phyloP scores from a whole-genome alignment of 495 filamentous ascomycete genomes.

The Neurospora sp. region DNA sequence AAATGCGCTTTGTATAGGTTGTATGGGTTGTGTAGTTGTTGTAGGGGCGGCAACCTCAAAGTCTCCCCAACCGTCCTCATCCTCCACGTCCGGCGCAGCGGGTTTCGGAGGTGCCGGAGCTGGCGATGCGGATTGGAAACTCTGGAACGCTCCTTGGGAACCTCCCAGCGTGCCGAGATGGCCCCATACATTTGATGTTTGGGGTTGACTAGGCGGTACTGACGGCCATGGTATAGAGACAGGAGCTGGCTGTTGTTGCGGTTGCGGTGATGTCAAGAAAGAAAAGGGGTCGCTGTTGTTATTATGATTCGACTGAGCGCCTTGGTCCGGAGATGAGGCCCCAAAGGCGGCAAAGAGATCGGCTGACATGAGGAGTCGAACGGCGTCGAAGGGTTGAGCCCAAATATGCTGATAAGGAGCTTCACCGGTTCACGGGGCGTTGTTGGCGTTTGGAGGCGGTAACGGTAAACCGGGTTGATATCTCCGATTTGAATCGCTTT shows the following conservation, averaged over 20 bases:
- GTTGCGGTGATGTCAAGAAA: constrained; percentile 10
- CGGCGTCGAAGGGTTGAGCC: no score
- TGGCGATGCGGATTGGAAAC: neutral
- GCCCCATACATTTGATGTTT: constrained; percentile 8
- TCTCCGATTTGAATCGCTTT: neutral
- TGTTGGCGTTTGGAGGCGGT: neutral
- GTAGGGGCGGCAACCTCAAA: constrained; percentile 48
- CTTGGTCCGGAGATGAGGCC: constrained; percentile 20
- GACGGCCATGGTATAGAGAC: constrained; percentile 9
- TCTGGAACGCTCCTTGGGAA: constrained; percentile 1
- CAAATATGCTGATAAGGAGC: neutral
- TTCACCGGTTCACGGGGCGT: neutral
- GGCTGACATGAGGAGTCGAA: constrained; percentile 48
- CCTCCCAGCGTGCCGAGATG: constrained; percentile 9
- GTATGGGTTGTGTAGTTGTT: neutral
- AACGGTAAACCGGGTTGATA: neutral
- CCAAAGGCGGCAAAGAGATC: constrained; percentile 68
- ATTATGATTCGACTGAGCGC: constrained; percentile 17
- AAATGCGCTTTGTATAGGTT: constrained; percentile 1
- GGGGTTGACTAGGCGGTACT: constrained; percentile 2
- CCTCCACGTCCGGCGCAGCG: constrained; percentile 25
- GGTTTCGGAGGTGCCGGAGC: neutral
- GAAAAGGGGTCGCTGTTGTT: constrained; percentile 12
- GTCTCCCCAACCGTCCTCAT: constrained; percentile 66
- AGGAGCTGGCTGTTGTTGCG: constrained; percentile 7